Conservation (phyloP, 2,329 filamentous ascomycete genomes). For the Aspergillus sp. region DNA sequence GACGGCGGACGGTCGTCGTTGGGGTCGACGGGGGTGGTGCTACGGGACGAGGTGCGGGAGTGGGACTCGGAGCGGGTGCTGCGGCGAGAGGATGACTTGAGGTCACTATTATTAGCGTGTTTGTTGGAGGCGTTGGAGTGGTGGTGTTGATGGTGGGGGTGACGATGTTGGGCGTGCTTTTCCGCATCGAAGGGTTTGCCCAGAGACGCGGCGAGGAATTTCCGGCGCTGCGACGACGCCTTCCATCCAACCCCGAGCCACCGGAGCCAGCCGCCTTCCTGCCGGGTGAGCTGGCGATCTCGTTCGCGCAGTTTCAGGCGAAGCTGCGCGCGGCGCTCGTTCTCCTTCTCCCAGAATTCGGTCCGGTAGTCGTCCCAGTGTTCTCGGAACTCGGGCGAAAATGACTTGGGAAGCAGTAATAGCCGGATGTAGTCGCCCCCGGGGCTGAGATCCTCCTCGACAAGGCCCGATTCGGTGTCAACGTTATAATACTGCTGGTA, state of each 20-base stretch:
- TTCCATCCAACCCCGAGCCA: conserved; percentile 58
- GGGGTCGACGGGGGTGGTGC: conserved; percentile 28
- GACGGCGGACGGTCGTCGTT: conserved; percentile 32
- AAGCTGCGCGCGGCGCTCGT: conserved; percentile 70
- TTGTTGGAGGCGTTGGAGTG: conserved; percentile 19
- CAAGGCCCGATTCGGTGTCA: conserved; percentile 52
- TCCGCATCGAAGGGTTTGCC: conserved; percentile 19
- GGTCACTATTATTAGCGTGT: conserved; percentile 17
- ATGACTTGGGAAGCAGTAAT: conserved; percentile 83
- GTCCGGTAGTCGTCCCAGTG: conserved; percentile 93
- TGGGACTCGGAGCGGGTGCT: conserved; percentile 30
- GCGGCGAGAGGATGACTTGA: conserved; percentile 21
- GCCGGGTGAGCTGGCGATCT: conserved; percentile 58
- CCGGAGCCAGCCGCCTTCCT: conserved; percentile 69
- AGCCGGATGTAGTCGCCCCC: conserved; percentile 90
- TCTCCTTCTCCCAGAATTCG: conserved; percentile 96
- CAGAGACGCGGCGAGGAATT: conserved; percentile 19
- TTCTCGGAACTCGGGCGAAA: conserved; percentile 86
- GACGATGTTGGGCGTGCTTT: conserved; percentile 17
- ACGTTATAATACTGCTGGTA: conserved; percentile 42
- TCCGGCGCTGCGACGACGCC: conserved; percentile 22
- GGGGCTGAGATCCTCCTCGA: conserved; percentile 82
- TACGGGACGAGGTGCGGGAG: conserved; percentile 35
- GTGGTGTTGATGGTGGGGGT: conserved; percentile 19
- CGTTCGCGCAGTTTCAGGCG: conserved; percentile 59